A percentile compares a stretch with the other conserved stretches of the same genome.
phyloP scores from a whole-genome alignment of 352 stramenopile genomes.

The Phytophthora quininea region DNA sequence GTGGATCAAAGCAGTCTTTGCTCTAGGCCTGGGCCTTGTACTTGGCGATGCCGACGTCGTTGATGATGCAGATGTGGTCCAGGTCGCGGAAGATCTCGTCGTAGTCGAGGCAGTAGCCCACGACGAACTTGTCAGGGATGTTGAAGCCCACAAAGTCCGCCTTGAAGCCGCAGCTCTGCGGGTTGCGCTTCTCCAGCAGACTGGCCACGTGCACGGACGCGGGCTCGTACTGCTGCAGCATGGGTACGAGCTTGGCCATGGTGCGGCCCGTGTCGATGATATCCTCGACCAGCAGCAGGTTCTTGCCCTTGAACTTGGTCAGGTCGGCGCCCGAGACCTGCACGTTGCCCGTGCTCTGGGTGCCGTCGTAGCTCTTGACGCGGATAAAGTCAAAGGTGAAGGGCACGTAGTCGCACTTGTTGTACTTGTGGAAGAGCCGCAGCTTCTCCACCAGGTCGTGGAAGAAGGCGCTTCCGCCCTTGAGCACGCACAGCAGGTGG shows the following conservation, averaged over 20 bases:
- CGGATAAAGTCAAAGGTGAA: constrained; percentile 96
- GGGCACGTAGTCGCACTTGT: constrained; percentile 87
- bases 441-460: constrained; percentile 87
- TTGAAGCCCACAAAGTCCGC: constrained; percentile 97
- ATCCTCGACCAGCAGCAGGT: constrained; percentile 97
- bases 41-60: constrained; percentile 90
- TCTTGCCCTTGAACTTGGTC: constrained; percentile 86
- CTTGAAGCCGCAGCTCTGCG: constrained; percentile 87
- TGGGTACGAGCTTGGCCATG: constrained; percentile 91
- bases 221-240: constrained; percentile 80
- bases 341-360: constrained; percentile 90
- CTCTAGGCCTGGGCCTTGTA: constrained; percentile 54
- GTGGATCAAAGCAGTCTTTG: no score
- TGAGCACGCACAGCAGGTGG: constrained; percentile 93
- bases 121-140: constrained; percentile 96
- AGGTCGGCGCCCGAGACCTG: constrained; percentile 89
- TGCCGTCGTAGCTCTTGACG: constrained; percentile 95
- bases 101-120: constrained; percentile 97
- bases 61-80: constrained; percentile 96
- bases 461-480: constrained; percentile 91
- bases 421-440: constrained; percentile 87
- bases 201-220: constrained; percentile 90
- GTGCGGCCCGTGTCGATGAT: constrained; percentile 98
- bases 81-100: constrained; percentile 97
- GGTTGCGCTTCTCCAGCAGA: constrained; percentile 95